Evolutionary conservation across 345 rosid genomes (phyloP).

Genomic region (Ailanthus altissimus): DNA sequence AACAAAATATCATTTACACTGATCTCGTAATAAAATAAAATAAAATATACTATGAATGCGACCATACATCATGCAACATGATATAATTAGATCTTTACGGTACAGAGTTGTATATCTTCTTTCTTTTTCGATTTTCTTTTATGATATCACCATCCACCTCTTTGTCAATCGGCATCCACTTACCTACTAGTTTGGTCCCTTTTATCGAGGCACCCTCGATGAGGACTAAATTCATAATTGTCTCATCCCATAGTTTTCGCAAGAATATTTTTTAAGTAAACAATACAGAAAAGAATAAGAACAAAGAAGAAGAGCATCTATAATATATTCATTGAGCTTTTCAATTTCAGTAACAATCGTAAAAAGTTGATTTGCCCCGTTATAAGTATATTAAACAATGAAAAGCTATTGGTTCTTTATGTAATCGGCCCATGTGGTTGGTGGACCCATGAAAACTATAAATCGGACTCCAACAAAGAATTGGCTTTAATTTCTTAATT

Average conservation of each 20-base stretch:
- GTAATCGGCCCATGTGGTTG: slow-evolving; percentile 52
- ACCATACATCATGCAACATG: too few species aligned
- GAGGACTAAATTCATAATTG: background rate
- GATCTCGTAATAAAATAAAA: too few species aligned
- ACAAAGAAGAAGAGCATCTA: background rate
- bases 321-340: slow-evolving; percentile 10
- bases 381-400: slow-evolving; percentile 24
- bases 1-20: too few species aligned
- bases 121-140: background rate
- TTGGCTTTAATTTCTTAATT: slow-evolving; percentile 40
- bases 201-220: slow-evolving; percentile 7
- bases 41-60: too few species aligned
- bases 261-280: background rate
- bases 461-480: slow-evolving; percentile 42
- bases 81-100: too few species aligned
- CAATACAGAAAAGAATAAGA: background rate
- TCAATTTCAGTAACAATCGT: background rate
- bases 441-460: slow-evolving; percentile 41
- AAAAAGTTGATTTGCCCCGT: slow-evolving; percentile 20
- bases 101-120: too few species aligned
- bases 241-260: background rate
- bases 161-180: slow-evolving; percentile 22
- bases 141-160: slow-evolving; percentile 3
- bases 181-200: slow-evolving; percentile 32
- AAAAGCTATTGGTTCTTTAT: slow-evolving; percentile 35